Evolutionary conservation across 1,139 yeast species (phyloP).

Genomic region (Hyphopichia buzzinii): DNA sequence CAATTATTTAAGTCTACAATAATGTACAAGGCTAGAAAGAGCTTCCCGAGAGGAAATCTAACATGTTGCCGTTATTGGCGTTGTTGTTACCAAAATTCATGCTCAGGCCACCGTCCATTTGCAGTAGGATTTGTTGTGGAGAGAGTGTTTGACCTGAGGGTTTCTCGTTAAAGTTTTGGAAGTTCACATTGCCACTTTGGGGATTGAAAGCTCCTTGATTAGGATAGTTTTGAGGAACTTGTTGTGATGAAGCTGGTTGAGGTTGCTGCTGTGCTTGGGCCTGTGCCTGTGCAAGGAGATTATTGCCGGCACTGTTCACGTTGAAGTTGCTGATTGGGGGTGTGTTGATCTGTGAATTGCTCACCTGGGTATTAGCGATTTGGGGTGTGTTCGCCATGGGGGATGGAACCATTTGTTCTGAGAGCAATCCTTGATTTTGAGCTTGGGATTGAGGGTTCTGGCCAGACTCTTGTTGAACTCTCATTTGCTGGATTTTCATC

Average conservation of each 20-base stretch:
- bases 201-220: slow-evolving; percentile 4
- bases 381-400: slow-evolving; percentile 7
- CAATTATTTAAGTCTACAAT: background rate
- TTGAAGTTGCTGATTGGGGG: background rate
- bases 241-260: slow-evolving; percentile 1
- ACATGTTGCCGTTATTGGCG: slow-evolving; percentile 10
- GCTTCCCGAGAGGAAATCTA: slow-evolving; percentile 15
- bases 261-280: slow-evolving; percentile 5
- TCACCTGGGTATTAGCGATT: background rate
- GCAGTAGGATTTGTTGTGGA: slow-evolving; percentile 41
- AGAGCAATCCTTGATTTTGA: slow-evolving; percentile 4
- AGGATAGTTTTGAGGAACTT: background rate
- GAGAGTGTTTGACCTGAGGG: slow-evolving; percentile 23
- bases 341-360: background rate
- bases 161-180: slow-evolving; percentile 4
- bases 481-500: slow-evolving; percentile 43
- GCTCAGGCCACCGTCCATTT: slow-evolving; percentile 16
- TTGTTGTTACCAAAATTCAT: slow-evolving; percentile 3
- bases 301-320: slow-evolving; percentile 4
- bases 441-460: slow-evolving; percentile 14
- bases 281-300: slow-evolving; percentile 3
- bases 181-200: slow-evolving; percentile 1
- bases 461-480: slow-evolving; percentile 19
- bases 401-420: slow-evolving; percentile 8
- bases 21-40: slow-evolving; percentile 1